Conservation (phyloP, 2,329 filamentous ascomycete genomes). For the Lasiodiplodia gonubiensis region DNA sequence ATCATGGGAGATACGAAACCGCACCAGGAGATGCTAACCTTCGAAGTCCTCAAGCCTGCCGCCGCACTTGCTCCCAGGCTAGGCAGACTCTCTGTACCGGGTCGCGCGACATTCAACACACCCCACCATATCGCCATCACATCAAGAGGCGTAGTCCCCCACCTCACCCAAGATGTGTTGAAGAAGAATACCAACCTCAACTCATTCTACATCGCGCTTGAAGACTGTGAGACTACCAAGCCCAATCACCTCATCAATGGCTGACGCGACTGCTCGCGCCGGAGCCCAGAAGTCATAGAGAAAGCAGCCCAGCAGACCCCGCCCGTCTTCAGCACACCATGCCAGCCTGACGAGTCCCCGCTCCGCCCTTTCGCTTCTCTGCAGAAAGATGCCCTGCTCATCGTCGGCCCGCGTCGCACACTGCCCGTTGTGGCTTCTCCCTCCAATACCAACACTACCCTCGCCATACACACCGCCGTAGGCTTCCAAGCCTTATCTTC, state of each 20-base stretch:
- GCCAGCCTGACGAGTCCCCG: conserved; percentile 54
- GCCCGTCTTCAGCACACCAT: conserved; percentile 58
- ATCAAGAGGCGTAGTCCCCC: conserved; percentile 84
- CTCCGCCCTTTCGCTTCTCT: conserved; percentile 80
- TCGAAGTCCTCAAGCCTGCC: conserved; percentile 50
- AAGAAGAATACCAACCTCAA: conserved; percentile 67
- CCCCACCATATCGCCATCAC: conserved; percentile 81
- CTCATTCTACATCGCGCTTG: conserved; percentile 80
- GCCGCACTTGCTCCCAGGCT: conserved; percentile 63
- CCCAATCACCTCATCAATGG: conserved; percentile 23
- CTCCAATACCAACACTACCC: conserved; percentile 70
- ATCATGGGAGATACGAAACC: conserved; percentile 6
- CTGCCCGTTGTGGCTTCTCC: conserved; percentile 74
- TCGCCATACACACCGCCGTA: conserved; percentile 84
- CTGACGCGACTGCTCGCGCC: conserved; percentile 48
- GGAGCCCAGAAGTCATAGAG: conserved; percentile 65
- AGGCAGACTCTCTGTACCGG: conserved; percentile 67
- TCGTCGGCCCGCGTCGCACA: conserved; percentile 78
- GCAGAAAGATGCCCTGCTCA: conserved; percentile 66
- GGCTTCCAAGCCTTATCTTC: conserved; percentile 77
- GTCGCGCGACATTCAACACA: conserved; percentile 74
- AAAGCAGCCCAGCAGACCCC: conserved; percentile 57
- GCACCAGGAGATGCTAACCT: conserved; percentile 48
- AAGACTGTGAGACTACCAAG: conserved; percentile 79
- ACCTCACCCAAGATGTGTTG: conserved; percentile 86